Evolutionary conservation across 139 green algal genomes (phyloP).

Genomic region (Edaphochlamys debaryana): DNA sequence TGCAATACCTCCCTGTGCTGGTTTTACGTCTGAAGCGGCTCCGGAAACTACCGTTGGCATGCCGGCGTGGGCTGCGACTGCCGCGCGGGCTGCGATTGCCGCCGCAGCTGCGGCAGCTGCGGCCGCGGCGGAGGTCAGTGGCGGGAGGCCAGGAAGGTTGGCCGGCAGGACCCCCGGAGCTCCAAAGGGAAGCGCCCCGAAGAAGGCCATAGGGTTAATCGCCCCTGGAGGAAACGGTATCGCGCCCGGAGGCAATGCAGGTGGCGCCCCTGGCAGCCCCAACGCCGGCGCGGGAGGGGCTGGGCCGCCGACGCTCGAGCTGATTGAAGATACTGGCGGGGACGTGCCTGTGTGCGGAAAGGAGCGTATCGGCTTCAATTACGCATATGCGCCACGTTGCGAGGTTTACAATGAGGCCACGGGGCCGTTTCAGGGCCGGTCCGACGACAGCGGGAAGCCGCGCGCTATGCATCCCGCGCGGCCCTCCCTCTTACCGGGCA

Average conservation of each 20-base stretch:
- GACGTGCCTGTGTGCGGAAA: conserved; percentile 17
- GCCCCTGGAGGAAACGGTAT: background rate
- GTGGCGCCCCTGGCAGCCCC: background rate
- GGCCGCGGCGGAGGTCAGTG: background rate
- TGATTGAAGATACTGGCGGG: background rate
- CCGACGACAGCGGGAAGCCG: too few species aligned
- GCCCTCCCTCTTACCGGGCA: too few species aligned
- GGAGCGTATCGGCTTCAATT: too few species aligned
- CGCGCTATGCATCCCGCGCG: too few species aligned
- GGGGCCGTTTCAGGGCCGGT: too few species aligned
- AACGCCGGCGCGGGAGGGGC: too few species aligned
- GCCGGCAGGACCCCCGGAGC: background rate
- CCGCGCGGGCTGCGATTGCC: background rate
- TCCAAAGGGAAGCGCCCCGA: background rate
- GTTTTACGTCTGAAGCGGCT: background rate
- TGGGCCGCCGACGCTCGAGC: too few species aligned
- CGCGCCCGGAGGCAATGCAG: background rate
- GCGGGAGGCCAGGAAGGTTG: background rate
- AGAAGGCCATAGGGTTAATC: background rate
- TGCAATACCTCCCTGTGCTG: background rate
- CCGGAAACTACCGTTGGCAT: background rate
- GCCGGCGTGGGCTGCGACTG: background rate
- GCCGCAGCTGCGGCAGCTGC: background rate
- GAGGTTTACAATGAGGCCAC: too few species aligned
- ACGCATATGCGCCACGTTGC: too few species aligned